Evolutionary conservation across 441 rosid species (phyloP).

Genomic region (Pelargonium cotyledonis): DNA sequence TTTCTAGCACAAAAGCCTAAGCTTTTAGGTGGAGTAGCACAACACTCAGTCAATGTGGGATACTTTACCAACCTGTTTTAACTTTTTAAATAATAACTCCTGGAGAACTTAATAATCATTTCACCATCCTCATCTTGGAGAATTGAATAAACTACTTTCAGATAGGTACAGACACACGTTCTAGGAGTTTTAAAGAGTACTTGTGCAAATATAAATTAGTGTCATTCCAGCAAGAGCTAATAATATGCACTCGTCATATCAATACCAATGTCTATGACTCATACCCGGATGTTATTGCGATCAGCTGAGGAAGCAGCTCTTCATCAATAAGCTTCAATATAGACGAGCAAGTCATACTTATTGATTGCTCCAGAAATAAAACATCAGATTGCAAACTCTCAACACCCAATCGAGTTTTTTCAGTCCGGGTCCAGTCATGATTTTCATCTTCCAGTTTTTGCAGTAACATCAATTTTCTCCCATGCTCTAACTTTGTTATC

Average conservation of each 20-base stretch:
- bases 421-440: slow-evolving; percentile 48
- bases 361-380: slow-evolving; percentile 48
- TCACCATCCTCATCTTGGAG: background rate
- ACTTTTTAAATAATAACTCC: background rate
- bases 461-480: slow-evolving; percentile 56
- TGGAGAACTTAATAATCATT: background rate
- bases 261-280: slow-evolving; percentile 3
- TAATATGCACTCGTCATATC: background rate
- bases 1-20: too few species aligned
- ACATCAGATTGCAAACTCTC: slow-evolving; percentile 55
- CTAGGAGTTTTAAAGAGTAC: too few species aligned
- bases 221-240: slow-evolving; percentile 6
- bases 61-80: too few species aligned
- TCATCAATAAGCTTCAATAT: slow-evolving; percentile 51
- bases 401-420: slow-evolving; percentile 51
- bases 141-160: too few species aligned
- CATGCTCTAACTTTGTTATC: slow-evolving; percentile 54
- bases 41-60: too few species aligned
- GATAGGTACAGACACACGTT: too few species aligned
- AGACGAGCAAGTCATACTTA: slow-evolving; percentile 36
- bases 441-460: slow-evolving; percentile 66
- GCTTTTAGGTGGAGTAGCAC: too few species aligned
- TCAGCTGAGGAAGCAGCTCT: slow-evolving; percentile 86
- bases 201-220: background rate
- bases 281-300: slow-evolving; percentile 79